phyloP scores from a whole-genome alignment of 1,284 basidiomycete genomes.

The Melampsora larici-populina region DNA sequence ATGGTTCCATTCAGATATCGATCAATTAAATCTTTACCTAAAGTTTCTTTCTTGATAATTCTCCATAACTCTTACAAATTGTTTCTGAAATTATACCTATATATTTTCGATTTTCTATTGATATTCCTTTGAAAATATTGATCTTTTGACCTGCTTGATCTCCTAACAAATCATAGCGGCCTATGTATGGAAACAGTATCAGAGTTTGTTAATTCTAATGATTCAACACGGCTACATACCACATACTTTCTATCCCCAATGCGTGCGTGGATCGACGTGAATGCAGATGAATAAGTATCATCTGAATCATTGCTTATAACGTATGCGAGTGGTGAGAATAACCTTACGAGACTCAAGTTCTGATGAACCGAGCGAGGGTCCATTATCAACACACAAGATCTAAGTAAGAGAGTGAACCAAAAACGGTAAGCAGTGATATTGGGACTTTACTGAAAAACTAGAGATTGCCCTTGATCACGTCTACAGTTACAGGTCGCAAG shows the following conservation, averaged over 20 bases:
- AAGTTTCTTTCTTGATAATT: neutral
- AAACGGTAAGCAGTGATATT: neutral
- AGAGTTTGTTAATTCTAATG: no score
- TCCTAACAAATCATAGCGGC: no score
- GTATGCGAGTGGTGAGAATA: neutral
- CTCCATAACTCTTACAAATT: neutral
- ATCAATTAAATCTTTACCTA: constrained; percentile 7
- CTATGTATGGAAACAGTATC: no score
- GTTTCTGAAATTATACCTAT: neutral
- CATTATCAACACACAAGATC: constrained; percentile 14
- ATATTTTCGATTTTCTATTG: neutral
- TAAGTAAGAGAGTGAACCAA: neutral
- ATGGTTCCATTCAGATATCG: neutral
- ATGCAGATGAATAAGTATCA: no score
- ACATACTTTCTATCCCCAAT: no score
- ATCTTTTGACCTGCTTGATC: no score
- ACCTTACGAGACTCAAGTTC: neutral
- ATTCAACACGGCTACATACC: no score
- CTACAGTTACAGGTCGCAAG: no score
- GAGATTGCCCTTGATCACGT: constrained; percentile 46
- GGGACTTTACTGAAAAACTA: neutral
- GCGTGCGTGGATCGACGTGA: no score
- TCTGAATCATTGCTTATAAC: no score
- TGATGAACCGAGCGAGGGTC: neutral
- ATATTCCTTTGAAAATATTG: no score